Conservation (phyloP, 2,329 filamentous ascomycete species). For the Epichloe brachyelytri region DNA sequence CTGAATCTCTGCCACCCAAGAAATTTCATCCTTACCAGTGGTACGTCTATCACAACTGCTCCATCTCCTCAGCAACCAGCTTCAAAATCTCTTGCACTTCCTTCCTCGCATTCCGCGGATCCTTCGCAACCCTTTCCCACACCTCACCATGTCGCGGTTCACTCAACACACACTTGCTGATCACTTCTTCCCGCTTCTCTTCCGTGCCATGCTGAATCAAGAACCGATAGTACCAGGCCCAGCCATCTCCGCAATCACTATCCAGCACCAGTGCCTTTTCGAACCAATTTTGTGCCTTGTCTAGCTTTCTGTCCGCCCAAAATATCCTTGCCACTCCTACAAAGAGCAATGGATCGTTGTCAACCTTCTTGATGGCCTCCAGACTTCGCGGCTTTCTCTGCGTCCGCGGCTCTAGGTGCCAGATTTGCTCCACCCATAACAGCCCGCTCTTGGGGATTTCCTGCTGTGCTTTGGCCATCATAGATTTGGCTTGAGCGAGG, state of each 20-base stretch:
- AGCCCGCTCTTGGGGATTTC: constrained; percentile 80
- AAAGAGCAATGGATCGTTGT: constrained; percentile 81
- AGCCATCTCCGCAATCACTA: constrained; percentile 77
- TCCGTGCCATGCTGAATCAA: constrained; percentile 82
- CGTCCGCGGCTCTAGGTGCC: constrained; percentile 81
- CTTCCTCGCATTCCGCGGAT: constrained; percentile 67
- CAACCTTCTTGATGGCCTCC: constrained; percentile 93
- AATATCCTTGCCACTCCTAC: constrained; percentile 90
- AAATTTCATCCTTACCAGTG: too few species aligned
- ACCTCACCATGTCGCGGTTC: constrained; percentile 88
- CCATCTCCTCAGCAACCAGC: constrained; percentile 48
- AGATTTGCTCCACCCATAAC: constrained; percentile 90
- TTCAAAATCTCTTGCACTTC: constrained; percentile 70
- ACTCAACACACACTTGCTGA: constrained; percentile 65
- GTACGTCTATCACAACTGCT: constrained; percentile 5
- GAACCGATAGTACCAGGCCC: constrained; percentile 98
- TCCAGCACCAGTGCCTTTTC: constrained; percentile 87
- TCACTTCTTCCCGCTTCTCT: constrained; percentile 78
- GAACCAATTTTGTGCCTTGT: constrained; percentile 95
- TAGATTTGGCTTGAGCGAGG: constrained; percentile 66
- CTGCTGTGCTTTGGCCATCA: constrained; percentile 89
- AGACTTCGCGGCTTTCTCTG: constrained; percentile 84
- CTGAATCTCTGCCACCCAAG: too few species aligned
- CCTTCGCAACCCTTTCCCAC: constrained; percentile 79
- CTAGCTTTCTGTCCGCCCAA: constrained; percentile 83